Conservation (phyloP, 1,139 yeast species). For the Taphrina deformans region DNA sequence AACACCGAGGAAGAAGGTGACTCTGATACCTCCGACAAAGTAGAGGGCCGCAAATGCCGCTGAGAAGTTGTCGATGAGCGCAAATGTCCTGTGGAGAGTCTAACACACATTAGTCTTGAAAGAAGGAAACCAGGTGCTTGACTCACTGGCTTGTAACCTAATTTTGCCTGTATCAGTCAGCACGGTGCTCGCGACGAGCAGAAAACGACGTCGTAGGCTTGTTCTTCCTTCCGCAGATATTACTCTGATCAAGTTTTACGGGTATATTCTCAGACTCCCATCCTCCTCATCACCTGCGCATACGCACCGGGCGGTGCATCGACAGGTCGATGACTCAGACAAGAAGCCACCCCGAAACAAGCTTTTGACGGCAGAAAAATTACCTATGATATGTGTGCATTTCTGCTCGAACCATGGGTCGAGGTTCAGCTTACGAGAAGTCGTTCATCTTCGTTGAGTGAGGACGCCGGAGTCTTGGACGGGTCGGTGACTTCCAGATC, state of each 20-base stretch:
- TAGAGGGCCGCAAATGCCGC: slow-evolving; percentile 42
- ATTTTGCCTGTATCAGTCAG: slow-evolving; percentile 41
- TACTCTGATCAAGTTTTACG: slow-evolving; percentile 34
- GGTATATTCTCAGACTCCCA: slow-evolving; percentile 34
- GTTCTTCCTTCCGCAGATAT: slow-evolving; percentile 35
- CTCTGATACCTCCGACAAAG: slow-evolving; percentile 41
- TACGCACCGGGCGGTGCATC: background rate
- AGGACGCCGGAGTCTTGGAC: slow-evolving; percentile 11
- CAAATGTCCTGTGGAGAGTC: slow-evolving; percentile 38
- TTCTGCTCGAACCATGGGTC: slow-evolving; percentile 11
- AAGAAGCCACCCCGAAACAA: slow-evolving; percentile 31
- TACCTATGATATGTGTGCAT: slow-evolving; percentile 15
- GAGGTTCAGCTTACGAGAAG: slow-evolving; percentile 29
- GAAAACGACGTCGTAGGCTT: slow-evolving; percentile 28
- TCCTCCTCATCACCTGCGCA: background rate
- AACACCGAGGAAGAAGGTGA: slow-evolving; percentile 40
- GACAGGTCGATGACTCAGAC: background rate
- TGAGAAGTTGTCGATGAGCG: slow-evolving; percentile 41
- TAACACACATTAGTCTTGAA: background rate
- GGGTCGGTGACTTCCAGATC: slow-evolving; percentile 16
- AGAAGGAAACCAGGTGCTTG: background rate
- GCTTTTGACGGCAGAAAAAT: slow-evolving; percentile 22
- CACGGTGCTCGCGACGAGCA: slow-evolving; percentile 34
- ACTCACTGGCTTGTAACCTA: slow-evolving; percentile 34
- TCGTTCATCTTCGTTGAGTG: slow-evolving; percentile 26